Evolutionary conservation across 2,329 filamentous ascomycete species (phyloP).

Genomic region (Dendrostoma leiphaemia): DNA sequence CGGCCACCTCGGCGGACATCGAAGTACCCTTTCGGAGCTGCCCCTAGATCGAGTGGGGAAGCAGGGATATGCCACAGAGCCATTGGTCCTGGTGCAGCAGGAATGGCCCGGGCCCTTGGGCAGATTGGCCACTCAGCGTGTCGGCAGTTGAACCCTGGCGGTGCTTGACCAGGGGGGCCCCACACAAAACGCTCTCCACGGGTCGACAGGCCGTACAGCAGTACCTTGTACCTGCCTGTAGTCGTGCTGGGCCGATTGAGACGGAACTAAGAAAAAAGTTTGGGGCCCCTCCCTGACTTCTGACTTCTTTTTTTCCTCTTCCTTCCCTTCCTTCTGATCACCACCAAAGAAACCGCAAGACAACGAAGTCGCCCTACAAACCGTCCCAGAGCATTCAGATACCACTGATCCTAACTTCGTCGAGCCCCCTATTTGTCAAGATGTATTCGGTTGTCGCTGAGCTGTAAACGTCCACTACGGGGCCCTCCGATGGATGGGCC

Average conservation of each 20-base stretch:
- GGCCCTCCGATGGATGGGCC: slow-evolving; percentile 50
- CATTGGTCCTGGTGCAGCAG: neutral
- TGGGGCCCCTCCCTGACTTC: slow-evolving; percentile 20
- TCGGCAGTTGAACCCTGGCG: neutral
- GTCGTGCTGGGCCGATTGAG: neutral
- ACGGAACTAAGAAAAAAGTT: slow-evolving; percentile 22
- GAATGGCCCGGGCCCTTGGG: neutral
- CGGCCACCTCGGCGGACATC: no score
- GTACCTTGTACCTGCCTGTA: neutral
- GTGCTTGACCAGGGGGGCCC: slow-evolving; percentile 1
- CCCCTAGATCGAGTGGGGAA: no score
- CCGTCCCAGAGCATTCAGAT: slow-evolving; percentile 32
- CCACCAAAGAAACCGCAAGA: slow-evolving; percentile 43
- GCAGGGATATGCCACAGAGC: neutral
- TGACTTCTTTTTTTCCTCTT: slow-evolving; percentile 23
- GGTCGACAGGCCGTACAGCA: neutral
- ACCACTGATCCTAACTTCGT: slow-evolving; percentile 58
- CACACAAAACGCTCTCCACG: slow-evolving; percentile 15
- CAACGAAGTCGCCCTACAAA: slow-evolving; percentile 63
- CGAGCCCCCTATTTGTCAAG: slow-evolving; percentile 53
- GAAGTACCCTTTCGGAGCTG: no score
- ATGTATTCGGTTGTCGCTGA: slow-evolving; percentile 79
- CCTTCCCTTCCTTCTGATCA: slow-evolving; percentile 31
- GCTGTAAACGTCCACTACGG: slow-evolving; percentile 90
- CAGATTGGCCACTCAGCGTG: slow-evolving; percentile 11